phyloP scores from a whole-genome alignment of 1,284 basidiomycete genomes.

The Gymnopus androsaceus region DNA sequence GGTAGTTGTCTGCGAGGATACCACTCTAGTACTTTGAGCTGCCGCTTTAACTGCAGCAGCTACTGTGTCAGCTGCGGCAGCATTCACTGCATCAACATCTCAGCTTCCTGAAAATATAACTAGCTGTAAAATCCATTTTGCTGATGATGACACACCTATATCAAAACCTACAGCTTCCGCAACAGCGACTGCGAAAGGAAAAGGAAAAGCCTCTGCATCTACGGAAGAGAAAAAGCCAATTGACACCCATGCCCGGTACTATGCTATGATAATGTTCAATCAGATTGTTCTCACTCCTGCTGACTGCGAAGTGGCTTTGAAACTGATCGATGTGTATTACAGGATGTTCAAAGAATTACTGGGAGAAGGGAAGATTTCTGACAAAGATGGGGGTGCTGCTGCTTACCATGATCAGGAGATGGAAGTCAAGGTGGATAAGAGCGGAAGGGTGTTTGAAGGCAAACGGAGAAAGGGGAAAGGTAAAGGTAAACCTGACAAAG shows the following conservation, averaged over 20 bases:
- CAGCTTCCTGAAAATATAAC: conserved; percentile 8
- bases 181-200: conserved; percentile 30
- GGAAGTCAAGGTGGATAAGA: conserved; percentile 34
- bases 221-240: conserved; percentile 41
- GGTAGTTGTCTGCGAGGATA: conserved; percentile 87
- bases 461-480: conserved; percentile 34
- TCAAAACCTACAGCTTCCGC: conserved; percentile 33
- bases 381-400: conserved; percentile 35
- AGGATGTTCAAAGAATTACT: conserved; percentile 91
- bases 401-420: conserved; percentile 18
- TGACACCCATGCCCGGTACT: conserved; percentile 83
- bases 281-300: conserved; percentile 81
- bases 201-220: conserved; percentile 27
- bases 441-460: conserved; percentile 27
- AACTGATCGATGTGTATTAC: conserved; percentile 91
- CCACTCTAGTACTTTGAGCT: conserved; percentile 74
- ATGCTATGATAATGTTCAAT: conserved; percentile 91
- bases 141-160: conserved; percentile 31
- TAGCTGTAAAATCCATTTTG: conserved; percentile 35
- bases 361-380: conserved; percentile 49
- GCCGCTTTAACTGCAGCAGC: conserved; percentile 45
- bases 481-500: conserved; percentile 42
- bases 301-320: conserved; percentile 79
- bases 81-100: conserved; percentile 26
- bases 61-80: conserved; percentile 31